Base-by-base conservation (phyloP, 495 filamentous ascomycete genomes). In the Aspergillus cavernicola region DNA sequence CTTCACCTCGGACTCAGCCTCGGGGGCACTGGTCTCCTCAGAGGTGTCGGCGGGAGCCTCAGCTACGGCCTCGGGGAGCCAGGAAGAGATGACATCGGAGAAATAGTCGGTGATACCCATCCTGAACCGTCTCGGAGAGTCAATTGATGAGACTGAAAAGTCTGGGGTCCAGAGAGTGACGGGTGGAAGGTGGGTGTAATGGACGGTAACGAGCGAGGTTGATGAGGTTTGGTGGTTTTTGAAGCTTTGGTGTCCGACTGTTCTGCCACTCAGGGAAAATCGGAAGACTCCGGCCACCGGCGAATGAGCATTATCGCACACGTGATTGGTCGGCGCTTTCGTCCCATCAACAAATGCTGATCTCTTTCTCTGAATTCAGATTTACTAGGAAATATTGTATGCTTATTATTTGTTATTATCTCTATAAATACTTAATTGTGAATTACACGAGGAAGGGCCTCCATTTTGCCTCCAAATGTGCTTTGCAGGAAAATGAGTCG, bases 41-140 rank as follows among this genome's bases (percentile, higher is more conserved):
- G 70, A 69, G 60, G 76, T 66, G 55, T 76, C 72, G 43, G 71
- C 65, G 55, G 80, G 77, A 63, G 82, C 75, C 69, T 86, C 83
- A 68, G 82, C 83, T 64, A 83, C 75, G 52, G 79, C 71, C 63
- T 82, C 76, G 44, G 80, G 60, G 61, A 85, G 68, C 56, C 83
- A 66, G 64, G 79, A 76, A 59, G 77, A 75, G 63, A 77, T 68
- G 57, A 86, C 66, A 68, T 85, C 79, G 68, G 77, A 73, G 73
- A 89, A 79, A 69, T 83, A 75, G 63, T 85, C 81, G 60, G 77
- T 67, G 71, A 86, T 70, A 71, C 79, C 76, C 84, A 85, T 87
- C 63, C 69, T 77, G 72, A 62, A 51, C 47, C 50, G 57, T 58
- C 52, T 56, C 57, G 63, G 64, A 50, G 57, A 65, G 61, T 71